Evolutionary conservation across 768 basidiomycete genomes (phyloP).

Genomic region (Naganishia kalamii): DNA sequence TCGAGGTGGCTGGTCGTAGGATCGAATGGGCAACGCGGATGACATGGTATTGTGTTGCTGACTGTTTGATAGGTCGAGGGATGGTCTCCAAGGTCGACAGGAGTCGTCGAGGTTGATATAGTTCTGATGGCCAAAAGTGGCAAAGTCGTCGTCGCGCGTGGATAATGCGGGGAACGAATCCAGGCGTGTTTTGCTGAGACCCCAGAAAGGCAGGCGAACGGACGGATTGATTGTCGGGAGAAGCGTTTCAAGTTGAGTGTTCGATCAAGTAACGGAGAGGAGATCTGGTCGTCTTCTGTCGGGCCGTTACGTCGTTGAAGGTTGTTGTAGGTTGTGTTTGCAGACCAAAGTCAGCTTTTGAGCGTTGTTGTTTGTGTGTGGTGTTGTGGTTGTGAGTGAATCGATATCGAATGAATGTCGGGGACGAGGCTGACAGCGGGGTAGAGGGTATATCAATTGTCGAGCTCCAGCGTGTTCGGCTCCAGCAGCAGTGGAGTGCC

Average conservation of each 20-base stretch:
- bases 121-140: not conserved
- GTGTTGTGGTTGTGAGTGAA: not conserved
- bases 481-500: too few species aligned
- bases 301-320: not conserved
- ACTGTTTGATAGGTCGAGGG: not conserved
- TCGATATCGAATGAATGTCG: too few species aligned
- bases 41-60: not conserved
- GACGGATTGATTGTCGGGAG: not conserved
- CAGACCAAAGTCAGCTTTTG: not conserved
- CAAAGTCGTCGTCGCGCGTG: not conserved
- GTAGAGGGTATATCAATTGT: too few species aligned
- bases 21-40: not conserved
- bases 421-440: not conserved
- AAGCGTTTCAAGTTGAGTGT: slow-evolving; percentile 2
- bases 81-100: not conserved
- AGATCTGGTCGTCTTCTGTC: not conserved
- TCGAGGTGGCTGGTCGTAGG: slow-evolving; percentile 5
- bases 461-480: too few species aligned
- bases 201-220: not conserved
- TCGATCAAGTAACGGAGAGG: slow-evolving; percentile 1
- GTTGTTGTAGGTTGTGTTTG: not conserved
- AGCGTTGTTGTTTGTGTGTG: not conserved
- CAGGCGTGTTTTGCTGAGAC: not conserved
- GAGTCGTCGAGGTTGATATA: slow-evolving; percentile 4
- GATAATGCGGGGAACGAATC: not conserved